Conservation (phyloP, 2,329 filamentous ascomycete genomes). For the Neurospora sp. region DNA sequence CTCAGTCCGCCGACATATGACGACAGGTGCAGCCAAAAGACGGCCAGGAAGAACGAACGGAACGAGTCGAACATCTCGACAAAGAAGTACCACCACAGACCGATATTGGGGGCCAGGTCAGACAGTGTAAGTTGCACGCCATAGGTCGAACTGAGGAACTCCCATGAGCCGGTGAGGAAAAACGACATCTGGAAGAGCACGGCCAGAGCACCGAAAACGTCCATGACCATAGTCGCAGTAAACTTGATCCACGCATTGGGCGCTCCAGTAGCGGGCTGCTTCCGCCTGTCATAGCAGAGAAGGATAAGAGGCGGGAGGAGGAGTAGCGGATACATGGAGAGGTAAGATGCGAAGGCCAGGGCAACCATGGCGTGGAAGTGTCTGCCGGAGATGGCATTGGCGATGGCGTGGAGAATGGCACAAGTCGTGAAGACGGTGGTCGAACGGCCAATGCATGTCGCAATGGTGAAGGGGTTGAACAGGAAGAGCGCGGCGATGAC, state of each 20-base stretch:
- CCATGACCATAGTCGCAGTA: conserved; percentile 38
- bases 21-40: conserved; percentile 93
- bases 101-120: conserved; percentile 89
- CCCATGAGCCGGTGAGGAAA: conserved; percentile 69
- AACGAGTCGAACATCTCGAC: conserved; percentile 99
- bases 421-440: conserved; percentile 84
- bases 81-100: conserved; percentile 99
- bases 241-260: conserved; percentile 32
- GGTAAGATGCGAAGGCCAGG: conserved; percentile 76
- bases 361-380: conserved; percentile 71
- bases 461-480: conserved; percentile 89
- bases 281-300: conserved; percentile 63
- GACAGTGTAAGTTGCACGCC: conserved; percentile 84
- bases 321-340: conserved; percentile 84
- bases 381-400: conserved; percentile 67
- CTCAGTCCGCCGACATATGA: conserved; percentile 83
- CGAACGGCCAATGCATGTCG: conserved; percentile 81
- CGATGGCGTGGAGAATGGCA: conserved; percentile 74
- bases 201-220: conserved; percentile 45
- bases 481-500: conserved; percentile 77
- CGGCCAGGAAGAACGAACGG: conserved; percentile 89
- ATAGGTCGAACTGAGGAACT: conserved; percentile 82
- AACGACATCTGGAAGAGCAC: conserved; percentile 62
- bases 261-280: conserved; percentile 17
- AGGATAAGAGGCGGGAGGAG: conserved; percentile 75